phyloP scores from a whole-genome alignment of 345 rosid genomes.

The Camelina hispida region DNA sequence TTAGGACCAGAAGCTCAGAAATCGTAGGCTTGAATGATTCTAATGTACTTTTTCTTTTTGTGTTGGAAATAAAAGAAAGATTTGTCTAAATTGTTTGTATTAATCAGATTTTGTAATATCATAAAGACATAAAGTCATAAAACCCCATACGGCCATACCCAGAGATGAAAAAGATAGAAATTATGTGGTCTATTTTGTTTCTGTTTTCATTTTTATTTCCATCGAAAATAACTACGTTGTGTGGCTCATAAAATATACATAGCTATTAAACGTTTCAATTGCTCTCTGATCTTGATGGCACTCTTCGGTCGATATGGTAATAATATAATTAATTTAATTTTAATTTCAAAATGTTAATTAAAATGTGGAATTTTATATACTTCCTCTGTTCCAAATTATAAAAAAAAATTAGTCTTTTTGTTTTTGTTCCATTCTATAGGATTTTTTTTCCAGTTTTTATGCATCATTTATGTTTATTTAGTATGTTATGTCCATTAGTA shows the following conservation, averaged over 20 bases:
- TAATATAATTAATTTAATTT: too few relatives aligned
- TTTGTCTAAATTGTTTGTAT: not conserved
- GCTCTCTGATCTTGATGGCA: too few relatives aligned
- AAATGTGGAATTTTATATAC: too few relatives aligned
- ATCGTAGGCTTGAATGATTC: slow-evolving; percentile 29
- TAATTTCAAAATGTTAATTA: too few relatives aligned
- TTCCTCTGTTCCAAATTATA: too few relatives aligned
- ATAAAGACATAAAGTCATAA: not conserved
- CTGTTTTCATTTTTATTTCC: not conserved
- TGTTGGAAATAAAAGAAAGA: not conserved
- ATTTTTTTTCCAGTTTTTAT: too few relatives aligned
- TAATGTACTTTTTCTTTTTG: slow-evolving; percentile 4
- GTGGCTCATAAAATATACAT: not conserved
- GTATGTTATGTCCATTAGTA: too few relatives aligned
- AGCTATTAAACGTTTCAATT: too few relatives aligned
- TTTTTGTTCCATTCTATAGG: too few relatives aligned
- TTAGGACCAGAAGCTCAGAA: slow-evolving; percentile 68
- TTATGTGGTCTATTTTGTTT: slow-evolving; percentile 13
- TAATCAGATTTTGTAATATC: slow-evolving; percentile 24
- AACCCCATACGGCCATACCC: not conserved
- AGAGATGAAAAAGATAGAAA: not conserved
- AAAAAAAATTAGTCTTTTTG: too few relatives aligned
- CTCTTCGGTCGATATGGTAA: too few relatives aligned
- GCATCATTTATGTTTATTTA: too few relatives aligned
- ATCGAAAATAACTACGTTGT: not conserved